These are phyloP conservation scores for Tolypocladium album DNA, from an alignment of 2,329 filamentous ascomycete genomes.

Conservation along the genomic window DNA sequence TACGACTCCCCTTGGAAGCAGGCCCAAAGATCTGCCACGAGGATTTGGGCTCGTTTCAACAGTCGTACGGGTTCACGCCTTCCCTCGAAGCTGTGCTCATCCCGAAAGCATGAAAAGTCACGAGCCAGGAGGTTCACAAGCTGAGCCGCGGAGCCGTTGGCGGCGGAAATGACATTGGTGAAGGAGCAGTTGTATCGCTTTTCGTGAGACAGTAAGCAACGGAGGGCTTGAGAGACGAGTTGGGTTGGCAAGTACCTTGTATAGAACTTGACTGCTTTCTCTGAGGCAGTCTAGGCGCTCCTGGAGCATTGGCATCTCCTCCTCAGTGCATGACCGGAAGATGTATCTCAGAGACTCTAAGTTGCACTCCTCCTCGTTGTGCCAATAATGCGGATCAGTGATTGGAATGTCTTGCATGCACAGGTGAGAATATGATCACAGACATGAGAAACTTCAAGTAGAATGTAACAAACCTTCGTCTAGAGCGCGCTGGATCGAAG, in stretches of 20 bases:
- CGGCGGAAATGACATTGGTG: constrained; percentile 59
- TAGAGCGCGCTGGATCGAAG: constrained; percentile 72
- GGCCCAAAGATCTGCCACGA: constrained; percentile 94
- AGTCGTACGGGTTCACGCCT: constrained; percentile 62
- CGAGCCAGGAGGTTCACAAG: constrained; percentile 78
- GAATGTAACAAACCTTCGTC: constrained; percentile 54
- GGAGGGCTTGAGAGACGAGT: not conserved
- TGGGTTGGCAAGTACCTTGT: constrained; percentile 45
- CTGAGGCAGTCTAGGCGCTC: constrained; percentile 70
- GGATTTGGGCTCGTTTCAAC: constrained; percentile 89
- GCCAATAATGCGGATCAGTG: constrained; percentile 81
- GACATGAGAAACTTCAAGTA: not conserved
- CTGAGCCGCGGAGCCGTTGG: constrained; percentile 67
- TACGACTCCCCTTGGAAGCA: constrained; percentile 76
- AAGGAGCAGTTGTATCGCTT: constrained; percentile 71
- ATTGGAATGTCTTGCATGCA: constrained; percentile 66
- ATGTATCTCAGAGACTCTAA: constrained; percentile 63
- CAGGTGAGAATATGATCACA: not conserved
- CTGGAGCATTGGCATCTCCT: constrained; percentile 74
- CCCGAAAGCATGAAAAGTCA: constrained; percentile 77
- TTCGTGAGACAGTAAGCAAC: not conserved
- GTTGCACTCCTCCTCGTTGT: constrained; percentile 63
- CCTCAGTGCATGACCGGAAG: constrained; percentile 77
- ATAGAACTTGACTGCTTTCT: constrained; percentile 72
- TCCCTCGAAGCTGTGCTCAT: constrained; percentile 66